Percentiles rank a stretch among this genome's conserved stretches.
phyloP scores from a whole-genome alignment of 140 eudicot genomes.

The Stevia rebaudiana region DNA sequence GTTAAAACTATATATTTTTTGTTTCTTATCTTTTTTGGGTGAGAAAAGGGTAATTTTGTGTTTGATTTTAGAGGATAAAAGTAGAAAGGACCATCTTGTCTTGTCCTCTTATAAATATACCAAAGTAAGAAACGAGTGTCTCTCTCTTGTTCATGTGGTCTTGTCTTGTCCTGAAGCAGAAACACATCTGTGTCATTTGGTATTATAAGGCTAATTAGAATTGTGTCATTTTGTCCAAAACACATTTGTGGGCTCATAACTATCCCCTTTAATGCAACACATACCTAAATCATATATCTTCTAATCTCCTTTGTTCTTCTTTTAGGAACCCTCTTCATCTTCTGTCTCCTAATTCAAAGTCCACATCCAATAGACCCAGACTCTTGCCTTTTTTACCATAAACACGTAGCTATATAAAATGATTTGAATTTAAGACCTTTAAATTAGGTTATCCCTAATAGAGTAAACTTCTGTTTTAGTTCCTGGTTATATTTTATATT shows the following conservation, averaged over 20 bases:
- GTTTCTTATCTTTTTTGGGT: neutral
- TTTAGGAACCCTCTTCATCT: slow-evolving; percentile 23
- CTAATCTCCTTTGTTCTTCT: slow-evolving; percentile 25
- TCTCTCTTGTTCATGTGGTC: slow-evolving; percentile 41
- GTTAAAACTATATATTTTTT: neutral
- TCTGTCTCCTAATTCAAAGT: slow-evolving; percentile 21
- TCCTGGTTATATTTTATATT: too few relatives aligned
- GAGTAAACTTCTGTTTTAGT: too few relatives aligned
- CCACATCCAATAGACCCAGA: neutral
- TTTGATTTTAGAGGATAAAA: slow-evolving; percentile 15
- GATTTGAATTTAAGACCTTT: neutral
- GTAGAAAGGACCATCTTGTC: slow-evolving; percentile 29
- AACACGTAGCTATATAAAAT: neutral
- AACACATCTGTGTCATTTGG: slow-evolving; percentile 42
- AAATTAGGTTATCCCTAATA: neutral
- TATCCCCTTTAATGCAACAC: slow-evolving; percentile 23
- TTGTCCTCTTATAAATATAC: slow-evolving; percentile 20
- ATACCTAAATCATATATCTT: slow-evolving; percentile 4
- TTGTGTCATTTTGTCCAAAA: slow-evolving; percentile 35
- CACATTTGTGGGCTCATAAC: slow-evolving; percentile 32
- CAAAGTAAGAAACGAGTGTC: slow-evolving; percentile 14
- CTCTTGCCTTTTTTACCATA: neutral
- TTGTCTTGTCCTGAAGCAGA: slow-evolving; percentile 61
- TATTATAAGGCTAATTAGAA: slow-evolving; percentile 33
- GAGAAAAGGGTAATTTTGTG: slow-evolving; percentile 9